Base-by-base conservation (phyloP, 2,329 filamentous ascomycete genomes). In the Fusarium ambrosium region DNA sequence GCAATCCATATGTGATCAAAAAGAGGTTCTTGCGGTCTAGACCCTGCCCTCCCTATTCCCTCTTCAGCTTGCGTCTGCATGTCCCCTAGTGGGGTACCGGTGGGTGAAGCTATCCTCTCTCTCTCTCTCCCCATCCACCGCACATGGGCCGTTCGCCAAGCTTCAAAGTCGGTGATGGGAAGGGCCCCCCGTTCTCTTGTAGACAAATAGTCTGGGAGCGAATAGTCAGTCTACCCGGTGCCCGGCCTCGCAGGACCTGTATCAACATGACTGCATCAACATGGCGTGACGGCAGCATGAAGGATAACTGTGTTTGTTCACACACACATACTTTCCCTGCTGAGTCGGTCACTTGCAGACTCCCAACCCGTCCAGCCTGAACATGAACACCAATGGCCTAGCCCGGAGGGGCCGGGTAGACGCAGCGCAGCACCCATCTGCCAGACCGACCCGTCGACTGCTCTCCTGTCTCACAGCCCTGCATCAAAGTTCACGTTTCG, bases 231-330 rank as follows among this genome's bases (percentile, higher is more conserved):
- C 60, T 65, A 65, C 60, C 39, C 32, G 41, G 55, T 60, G 34
- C 45, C 45, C 13, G 45, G 18, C 20, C 27, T 58, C 64, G 48
- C 66, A 65, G 51, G 64, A 53, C 60, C 60, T 63, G 13, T 27
- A 55, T 58, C 60, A 36, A 63, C 13, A 69, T 74, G 68, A 75
- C 72, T 73, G 74, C 74, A 78, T 74, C 69, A 63, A 61, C 71
- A 75, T 78, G 74, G 68, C 64, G 64, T 78, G 75, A 78, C 69
- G 36, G 64, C 61, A 43, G 65, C 55, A 62, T 65, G 22, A 60
- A 68, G 22, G 45, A 36, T 59, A 48, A 29, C 60, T 66, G 60
- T 62, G 58, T 65, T 70, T 56, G 36, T 55, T 68, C 34, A 45
- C 67, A 53, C 67, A 53, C 62, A 60, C 66, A 63, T 67, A 59